Evolutionary conservation across 306 rosid genomes (phyloP), one percentile per base, ranked within the genome.

Genomic region (Sicyos edulis): DNA sequence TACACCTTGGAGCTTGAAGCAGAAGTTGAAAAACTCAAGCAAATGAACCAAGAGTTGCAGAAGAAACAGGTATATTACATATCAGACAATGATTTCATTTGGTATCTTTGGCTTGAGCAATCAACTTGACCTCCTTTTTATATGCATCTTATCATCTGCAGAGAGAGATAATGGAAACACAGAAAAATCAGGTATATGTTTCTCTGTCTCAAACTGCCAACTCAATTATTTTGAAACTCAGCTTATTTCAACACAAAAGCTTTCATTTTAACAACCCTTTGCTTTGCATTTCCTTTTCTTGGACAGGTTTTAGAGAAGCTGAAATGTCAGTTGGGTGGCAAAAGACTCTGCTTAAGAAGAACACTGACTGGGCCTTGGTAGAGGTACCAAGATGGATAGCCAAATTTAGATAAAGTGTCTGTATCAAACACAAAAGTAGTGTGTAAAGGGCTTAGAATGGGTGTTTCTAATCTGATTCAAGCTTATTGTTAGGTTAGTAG

Each of bases 311-410:
- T 79, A 78, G 92, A 87, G 83, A 64, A 81, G 19, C 13, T 77
- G 74, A 73, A 76, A 24, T 4, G 66, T 64, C 64, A 72, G 21
- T 56, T 78, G 82, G 78, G 74, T 64, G 76, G 75, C 19, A 89
- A 91, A 85, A 85, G 84, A 56, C 87, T 53, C 49, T 86, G 90
- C 83, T 82, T 93, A 80, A 83, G 99, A 75, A 84, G 99, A 81
- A 91, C 99, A 57, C 73, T 83, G 60, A 93, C 99, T 2, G 97
- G 97, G 11, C 99, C 97, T 9, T 93, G 97, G 97, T 91, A 88
- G 82, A 77, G 45, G 45, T 49, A 22, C 19, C 42, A 16, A 10
- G 20, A 51, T 24, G 59, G 26, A 29, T 1, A 9, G 22, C 5
- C 7, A 34, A 51, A 69, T 69, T 24, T 69, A 69, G 73, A 15